Evolutionary conservation across 1,139 yeast genomes (phyloP), one percentile per base, ranked within the genome.

Genomic region (Taphrina populina): DNA sequence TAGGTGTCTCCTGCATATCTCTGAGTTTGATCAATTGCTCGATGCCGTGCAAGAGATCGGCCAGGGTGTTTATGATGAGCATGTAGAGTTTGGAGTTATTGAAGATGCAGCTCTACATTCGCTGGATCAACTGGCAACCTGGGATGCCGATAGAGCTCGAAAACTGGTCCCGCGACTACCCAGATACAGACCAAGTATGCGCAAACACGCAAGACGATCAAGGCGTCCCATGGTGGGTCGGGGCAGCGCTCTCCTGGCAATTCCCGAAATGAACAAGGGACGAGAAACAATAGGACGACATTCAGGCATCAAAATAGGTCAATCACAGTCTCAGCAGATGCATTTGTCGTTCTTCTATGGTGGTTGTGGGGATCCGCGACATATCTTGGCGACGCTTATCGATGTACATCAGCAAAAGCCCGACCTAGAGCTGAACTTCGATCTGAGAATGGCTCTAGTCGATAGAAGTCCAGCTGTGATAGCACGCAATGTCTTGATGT

Each of bases 41-140:
- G 54, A 49, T 15, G 54, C 54, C 11, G 44, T 49, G 3, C 54
- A 49, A 26, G 54, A 49, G 39, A 46, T 49, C 7, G 54, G 33
- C 10, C 54, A 49, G 26, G 32, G 46, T 3, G 46, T 49, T 15
- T 49, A 49, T 19, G 54, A 49, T 23, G 46, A 49, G 39, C 46
- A 49, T 24, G 27, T 49, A 23, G 54, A 49, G 15, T 49, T 49
- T 32, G 54, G 54, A n/a, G 46, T 49, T 8, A 36, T 49, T n/a
- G 54, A 49, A 39, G 54, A 49, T 21, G 54, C 54, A 15, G 54
- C 54, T 21, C 36, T 49, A 39, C 54, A 49, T 32, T 39, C 46
- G 13, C 40, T 49, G 20, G 54, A 49, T 30, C 54, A 49, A 17
- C 46, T 49, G 26, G 35, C 54, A 5, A 46, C 44, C 19, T 49